phyloP scores from a whole-genome alignment of 1,139 yeast species.

The Candida frijolesensis region DNA sequence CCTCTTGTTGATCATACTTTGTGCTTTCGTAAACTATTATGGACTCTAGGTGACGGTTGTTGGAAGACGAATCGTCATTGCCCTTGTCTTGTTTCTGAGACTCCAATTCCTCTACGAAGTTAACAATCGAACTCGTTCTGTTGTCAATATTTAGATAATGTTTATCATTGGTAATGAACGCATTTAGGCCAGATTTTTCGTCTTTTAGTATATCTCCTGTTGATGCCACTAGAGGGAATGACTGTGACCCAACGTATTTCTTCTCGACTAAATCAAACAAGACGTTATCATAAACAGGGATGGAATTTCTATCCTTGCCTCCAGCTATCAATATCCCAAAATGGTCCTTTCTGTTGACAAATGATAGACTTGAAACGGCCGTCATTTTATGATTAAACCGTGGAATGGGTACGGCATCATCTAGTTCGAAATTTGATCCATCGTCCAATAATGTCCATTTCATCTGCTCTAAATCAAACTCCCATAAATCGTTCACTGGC shows the following conservation, averaged over 20 bases:
- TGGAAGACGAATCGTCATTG: constrained; percentile 2
- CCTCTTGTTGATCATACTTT: constrained; percentile 18
- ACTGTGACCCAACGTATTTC: constrained; percentile 41
- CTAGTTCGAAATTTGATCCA: constrained; percentile 28
- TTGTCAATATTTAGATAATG: constrained; percentile 33
- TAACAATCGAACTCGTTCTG: constrained; percentile 35
- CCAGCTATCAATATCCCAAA: constrained; percentile 63
- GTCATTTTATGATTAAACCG: constrained; percentile 59
- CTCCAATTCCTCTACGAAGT: constrained; percentile 33
- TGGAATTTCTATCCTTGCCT: constrained; percentile 52
- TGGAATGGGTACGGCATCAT: constrained; percentile 36
- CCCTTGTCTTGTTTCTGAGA: constrained; percentile 2
- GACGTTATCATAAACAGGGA: constrained; percentile 43
- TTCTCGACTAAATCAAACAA: constrained; percentile 55
- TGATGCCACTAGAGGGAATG: constrained; percentile 28
- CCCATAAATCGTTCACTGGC: constrained; percentile 69
- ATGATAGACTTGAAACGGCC: constrained; percentile 41
- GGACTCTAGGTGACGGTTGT: constrained; percentile 27
- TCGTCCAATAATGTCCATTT: constrained; percentile 55
- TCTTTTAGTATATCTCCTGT: constrained; percentile 16
- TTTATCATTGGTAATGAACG: constrained; percentile 22
- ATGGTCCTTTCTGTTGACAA: constrained; percentile 49
- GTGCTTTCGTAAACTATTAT: constrained; percentile 42
- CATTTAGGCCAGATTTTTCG: constrained; percentile 16
- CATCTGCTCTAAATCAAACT: constrained; percentile 51